Evolutionary conservation across 164 flowering plant species (phyloP), one percentile per base, ranked within the genome.

Genomic region (Vitis labrusca): DNA sequence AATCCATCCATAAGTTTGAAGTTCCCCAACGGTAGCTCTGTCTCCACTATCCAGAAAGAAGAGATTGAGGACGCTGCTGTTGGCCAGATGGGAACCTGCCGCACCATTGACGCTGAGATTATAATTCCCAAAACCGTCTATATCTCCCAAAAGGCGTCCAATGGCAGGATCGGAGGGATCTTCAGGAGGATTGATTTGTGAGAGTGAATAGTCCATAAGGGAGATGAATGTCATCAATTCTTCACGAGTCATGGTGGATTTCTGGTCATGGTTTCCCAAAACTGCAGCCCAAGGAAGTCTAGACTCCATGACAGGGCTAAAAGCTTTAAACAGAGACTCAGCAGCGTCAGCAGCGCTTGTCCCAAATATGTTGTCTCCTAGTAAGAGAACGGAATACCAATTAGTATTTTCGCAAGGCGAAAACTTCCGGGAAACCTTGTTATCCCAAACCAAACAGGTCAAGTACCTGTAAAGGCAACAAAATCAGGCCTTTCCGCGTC

Each of bases 101-200:
- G 93, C 80, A 74, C 97, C 98, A 68, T 77, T 71, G 1, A 94
- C 86, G 67, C 69, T 57, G 37, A 94, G 76, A 68, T 92, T 60
- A 76, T 91, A 94, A 71, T 94, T 94, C 52, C 98, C 98, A 83
- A 85, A 92, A 8, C 98, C 97, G 78, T 92, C 92, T 74, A 94
- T 87, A 1, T 81, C 62, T 14, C 49, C 54, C 8, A 17, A 15
- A 9, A 65, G 51, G 16, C 50, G 13, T 49, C 65, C 70, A 47
- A 73, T 74, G 11, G 13, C 56, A 51, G 29, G 60, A 57, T 62
- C 27, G 59, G 68, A 51, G 37, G 16, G 56, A 67, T 76, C 74
- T 30, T 66, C 64, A 55, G 63, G 66, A 47, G 98, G 97, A 77
- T 85, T 86, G 15, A 75, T 59, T 70, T 84, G 89, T 59, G 97